Evolutionary conservation across 345 rosid genomes (phyloP), one percentile per base, ranked within the genome.

Genomic region (Tarenaya hassleriana): DNA sequence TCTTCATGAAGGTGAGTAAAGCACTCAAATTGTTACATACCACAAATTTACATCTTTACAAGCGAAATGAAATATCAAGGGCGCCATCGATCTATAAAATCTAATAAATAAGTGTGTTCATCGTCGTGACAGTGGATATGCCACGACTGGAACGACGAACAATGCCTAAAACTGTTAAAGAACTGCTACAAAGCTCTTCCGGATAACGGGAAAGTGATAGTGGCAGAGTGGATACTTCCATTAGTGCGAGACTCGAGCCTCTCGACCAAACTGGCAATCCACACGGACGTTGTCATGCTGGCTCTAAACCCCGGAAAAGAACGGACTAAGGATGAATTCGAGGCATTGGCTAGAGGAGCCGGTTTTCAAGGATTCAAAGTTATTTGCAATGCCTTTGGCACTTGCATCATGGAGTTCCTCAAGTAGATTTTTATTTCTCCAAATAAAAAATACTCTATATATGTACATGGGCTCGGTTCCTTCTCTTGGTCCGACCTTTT

Each of bases 281-380:
- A 79, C 73, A 14, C 35, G 12, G 97, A 90, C 58, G 60, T 72
- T 15, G 66, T 86, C 57, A 86, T 90, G 97, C 48, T 90, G 77
- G 90, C 94, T 43, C 90, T 76, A 47, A 83, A 76, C 63, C 90
- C 94, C 0, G 97, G 97, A 3, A 86, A 81, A 72, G 97, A 83
- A 55, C 73, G 95, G 51, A 90, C 94, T 0, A 52, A 61, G 46
- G 61, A 70, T 53, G 95, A 89, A 37, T 89, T 86, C 21, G 79
- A 75, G 71, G 78, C 77, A 4, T 52, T 90, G 42, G 95, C 94
- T 0, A 69, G 63, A 50, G 79, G 55, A 29, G 71, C 86, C 0
- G 89, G 89, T 1, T 85, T 84, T 24, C 59, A 73, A 39, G 84
- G 84, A 1, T 75, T 85, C 71, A 47, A 38, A 39, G 80, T 85